Evolutionary conservation across 1,139 yeast species (phyloP), one percentile per base, ranked within the genome.

Genomic region (Taiozyma sp.): DNA sequence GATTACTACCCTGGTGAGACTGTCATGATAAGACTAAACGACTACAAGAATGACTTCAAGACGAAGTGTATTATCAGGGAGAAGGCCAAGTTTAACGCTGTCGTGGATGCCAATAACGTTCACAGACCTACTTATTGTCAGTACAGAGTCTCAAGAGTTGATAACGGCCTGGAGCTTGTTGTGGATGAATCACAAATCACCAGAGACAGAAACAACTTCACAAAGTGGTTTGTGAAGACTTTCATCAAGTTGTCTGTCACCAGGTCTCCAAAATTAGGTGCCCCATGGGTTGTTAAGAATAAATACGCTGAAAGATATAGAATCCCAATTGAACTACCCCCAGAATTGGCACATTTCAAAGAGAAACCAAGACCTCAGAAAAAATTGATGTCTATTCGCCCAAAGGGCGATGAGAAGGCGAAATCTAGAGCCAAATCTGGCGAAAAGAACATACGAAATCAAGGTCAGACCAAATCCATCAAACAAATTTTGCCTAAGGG

Each of bases 221-320:
- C 97, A 9, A 93, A 93, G 67, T 86, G 93, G 80, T 78, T 88
- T 53, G 86, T 93, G 43, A 87, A 92, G 67, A 88, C 97, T 0
- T 93, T 93, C 61, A 81, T 93, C 62, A 92, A 92, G 64, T 79
- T 91, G 60, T 83, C 96, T 7, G 82, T 93, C 60, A 78, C 89
- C 4, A 79, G 97, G 59, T 89, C 93, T 5, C 79, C 85, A 53
- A 87, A 87, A 74, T 78, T 86, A 44, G 97, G 98, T 2, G 96
- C 98, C 3, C 98, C 99, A 1, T 93, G 98, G 98, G 84, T 93
- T 22, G 96, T 93, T n/a, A 87, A 87, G 65, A 83, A 81, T 36
- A 83, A 84, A 59, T 90, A 81, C 65, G 68, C 87, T 2, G 74
- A 72, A 54, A 76, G 76, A 57, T 83, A 80, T 63, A 71, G 85